phyloP scores from a whole-genome alignment of 148 eudicot species.

The Dianthus caryophyllus region DNA sequence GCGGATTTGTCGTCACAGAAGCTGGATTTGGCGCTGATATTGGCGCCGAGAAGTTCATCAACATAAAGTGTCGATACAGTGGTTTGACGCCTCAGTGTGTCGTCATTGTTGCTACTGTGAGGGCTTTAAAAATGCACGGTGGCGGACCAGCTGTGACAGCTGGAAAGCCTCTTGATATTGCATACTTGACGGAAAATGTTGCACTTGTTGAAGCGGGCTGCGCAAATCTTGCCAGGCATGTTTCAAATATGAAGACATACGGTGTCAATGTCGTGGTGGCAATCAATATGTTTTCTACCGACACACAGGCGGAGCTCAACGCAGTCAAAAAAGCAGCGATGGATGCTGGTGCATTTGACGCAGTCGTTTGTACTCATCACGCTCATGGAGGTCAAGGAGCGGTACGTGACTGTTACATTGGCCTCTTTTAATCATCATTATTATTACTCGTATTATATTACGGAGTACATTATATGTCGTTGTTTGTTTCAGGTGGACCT shows the following conservation, averaged over 20 bases:
- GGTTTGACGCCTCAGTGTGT: slow-evolving; percentile 93
- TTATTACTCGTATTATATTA: too few species aligned
- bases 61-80: slow-evolving; percentile 90
- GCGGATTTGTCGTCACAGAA: too few species aligned
- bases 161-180: slow-evolving; percentile 83
- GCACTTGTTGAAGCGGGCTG: slow-evolving; percentile 90
- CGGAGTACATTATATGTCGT: too few species aligned
- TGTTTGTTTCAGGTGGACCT: slow-evolving; percentile 77
- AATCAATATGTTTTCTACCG: slow-evolving; percentile 77
- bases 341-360: slow-evolving; percentile 94
- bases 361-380: slow-evolving; percentile 90
- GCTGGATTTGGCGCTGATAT: too few species aligned
- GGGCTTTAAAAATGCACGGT: slow-evolving; percentile 99
- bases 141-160: slow-evolving; percentile 94
- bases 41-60: slow-evolving; percentile 97
- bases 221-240: slow-evolving; percentile 81
- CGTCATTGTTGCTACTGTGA: slow-evolving; percentile 80
- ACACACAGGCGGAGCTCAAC: slow-evolving; percentile 76
- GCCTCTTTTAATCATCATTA: too few species aligned
- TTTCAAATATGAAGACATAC: slow-evolving; percentile 74
- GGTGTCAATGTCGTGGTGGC: slow-evolving; percentile 98
- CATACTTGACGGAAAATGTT: slow-evolving; percentile 83
- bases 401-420: slow-evolving; percentile 74
- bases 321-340: slow-evolving; percentile 71
- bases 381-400: slow-evolving; percentile 99